A percentile compares a stretch with the other conserved stretches of the same genome.
Conservation (phyloP, 306 rosid genomes). For the Adenanthera pavonina region DNA sequence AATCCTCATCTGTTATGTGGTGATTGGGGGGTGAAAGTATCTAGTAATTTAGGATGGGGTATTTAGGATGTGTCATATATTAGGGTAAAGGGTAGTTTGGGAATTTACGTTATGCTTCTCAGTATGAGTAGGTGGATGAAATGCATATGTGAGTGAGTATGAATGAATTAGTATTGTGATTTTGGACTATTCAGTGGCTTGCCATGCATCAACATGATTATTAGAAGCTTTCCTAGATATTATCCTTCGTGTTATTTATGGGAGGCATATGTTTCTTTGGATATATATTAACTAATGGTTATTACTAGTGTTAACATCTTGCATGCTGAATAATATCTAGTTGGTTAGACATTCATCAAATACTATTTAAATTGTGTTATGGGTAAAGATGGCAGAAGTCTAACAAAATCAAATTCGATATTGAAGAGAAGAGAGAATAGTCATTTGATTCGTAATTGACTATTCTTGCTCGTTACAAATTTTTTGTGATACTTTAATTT, state of each 20-base stretch:
- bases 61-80: too few species aligned
- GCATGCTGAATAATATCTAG: neutral
- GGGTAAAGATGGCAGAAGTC: slow-evolving; percentile 8
- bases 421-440: neutral
- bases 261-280: neutral
- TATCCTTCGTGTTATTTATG: neutral
- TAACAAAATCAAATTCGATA: slow-evolving; percentile 15
- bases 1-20: neutral
- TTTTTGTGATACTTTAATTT: neutral
- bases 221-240: neutral
- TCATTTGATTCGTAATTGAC: slow-evolving; percentile 1
- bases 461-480: neutral
- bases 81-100: too few species aligned
- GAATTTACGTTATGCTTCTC: too few species aligned
- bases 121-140: too few species aligned
- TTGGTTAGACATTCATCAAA: neutral
- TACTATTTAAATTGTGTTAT: slow-evolving; percentile 9
- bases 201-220: too few species aligned
- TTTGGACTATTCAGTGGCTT: too few species aligned
- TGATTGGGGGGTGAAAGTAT: too few species aligned
- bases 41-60: too few species aligned
- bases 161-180: too few species aligned
- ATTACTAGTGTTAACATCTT: neutral
- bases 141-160: too few species aligned
- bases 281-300: neutral